phyloP scores from a whole-genome alignment of 2,329 filamentous ascomycete species.

The Talaromyces sp. region DNA sequence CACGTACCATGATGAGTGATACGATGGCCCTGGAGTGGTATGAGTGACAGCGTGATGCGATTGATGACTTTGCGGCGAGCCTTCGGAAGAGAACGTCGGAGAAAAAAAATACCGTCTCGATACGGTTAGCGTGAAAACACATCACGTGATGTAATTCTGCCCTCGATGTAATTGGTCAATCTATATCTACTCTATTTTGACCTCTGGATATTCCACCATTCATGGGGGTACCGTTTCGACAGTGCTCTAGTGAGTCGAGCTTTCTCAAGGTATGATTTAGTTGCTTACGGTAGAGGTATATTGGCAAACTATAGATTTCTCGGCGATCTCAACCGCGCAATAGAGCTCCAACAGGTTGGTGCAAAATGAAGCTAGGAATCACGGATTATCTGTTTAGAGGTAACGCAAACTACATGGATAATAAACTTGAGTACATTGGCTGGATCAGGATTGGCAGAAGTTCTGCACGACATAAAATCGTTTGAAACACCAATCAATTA shows the following conservation, averaged over 20 bases:
- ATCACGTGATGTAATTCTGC: not conserved
- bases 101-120: slow-evolving; percentile 12
- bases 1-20: slow-evolving; percentile 14
- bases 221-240: not conserved
- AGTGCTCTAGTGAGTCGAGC: not conserved
- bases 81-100: slow-evolving; percentile 14
- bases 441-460: no score
- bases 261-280: no score
- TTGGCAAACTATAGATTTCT: not conserved
- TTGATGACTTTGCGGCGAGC: slow-evolving; percentile 4
- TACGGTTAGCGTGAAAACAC: not conserved
- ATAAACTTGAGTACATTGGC: not conserved
- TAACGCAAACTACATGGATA: not conserved
- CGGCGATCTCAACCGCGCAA: not conserved
- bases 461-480: no score
- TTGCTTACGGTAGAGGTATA: not conserved
- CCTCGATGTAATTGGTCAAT: slow-evolving; percentile 4
- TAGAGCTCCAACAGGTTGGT: not conserved
- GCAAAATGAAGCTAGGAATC: not conserved
- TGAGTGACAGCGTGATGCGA: not conserved
- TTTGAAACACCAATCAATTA: not conserved
- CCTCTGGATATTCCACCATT: not conserved
- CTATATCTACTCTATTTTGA: not conserved
- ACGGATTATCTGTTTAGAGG: not conserved
- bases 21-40: not conserved